Percentiles rank a stretch among this genome's conserved stretches.
Evolutionary conservation across 1,139 yeast species (phyloP).

Genomic region (Oligophagozyma castellii): DNA sequence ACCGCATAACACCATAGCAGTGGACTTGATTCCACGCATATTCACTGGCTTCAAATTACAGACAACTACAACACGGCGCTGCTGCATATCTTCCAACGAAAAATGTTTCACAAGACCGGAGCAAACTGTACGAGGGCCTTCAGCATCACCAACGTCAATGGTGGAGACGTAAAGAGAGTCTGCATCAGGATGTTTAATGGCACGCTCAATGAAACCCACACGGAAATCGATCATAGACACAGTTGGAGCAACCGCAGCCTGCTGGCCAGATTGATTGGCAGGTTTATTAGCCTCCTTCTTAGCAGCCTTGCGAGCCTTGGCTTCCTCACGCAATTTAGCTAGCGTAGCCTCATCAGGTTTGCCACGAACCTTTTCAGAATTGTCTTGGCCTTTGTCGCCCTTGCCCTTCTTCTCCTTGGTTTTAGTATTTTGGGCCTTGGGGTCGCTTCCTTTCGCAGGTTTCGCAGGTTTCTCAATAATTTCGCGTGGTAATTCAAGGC

Average conservation of each 20-base stretch:
- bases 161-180: constrained; percentile 93
- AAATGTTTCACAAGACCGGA: constrained; percentile 78
- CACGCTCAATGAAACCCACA: constrained; percentile 94
- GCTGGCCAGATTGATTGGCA: constrained; percentile 38
- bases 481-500: constrained; percentile 56
- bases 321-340: constrained; percentile 48
- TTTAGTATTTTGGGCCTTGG: constrained; percentile 21
- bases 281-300: constrained; percentile 58
- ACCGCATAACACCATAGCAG: constrained; percentile 96
- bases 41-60: constrained; percentile 84
- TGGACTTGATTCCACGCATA: constrained; percentile 89
- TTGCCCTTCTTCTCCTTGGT: constrained; percentile 24
- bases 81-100: constrained; percentile 71
- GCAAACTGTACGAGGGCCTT: constrained; percentile 96
- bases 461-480: constrained; percentile 47
- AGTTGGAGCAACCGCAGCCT: constrained; percentile 47
- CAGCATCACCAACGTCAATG: constrained; percentile 89
- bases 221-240: constrained; percentile 85
- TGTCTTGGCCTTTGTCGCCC: constrained; percentile 25
- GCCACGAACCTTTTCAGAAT: constrained; percentile 24
- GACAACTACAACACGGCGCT: constrained; percentile 67
- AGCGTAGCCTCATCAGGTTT: constrained; percentile 51
- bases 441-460: constrained; percentile 17
- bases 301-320: constrained; percentile 62
- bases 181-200: constrained; percentile 94